A percentile compares a stretch with the other conserved stretches of the same genome.
phyloP scores from a whole-genome alignment of 176 grass and related monocot genomes.

The Carex parvula region DNA sequence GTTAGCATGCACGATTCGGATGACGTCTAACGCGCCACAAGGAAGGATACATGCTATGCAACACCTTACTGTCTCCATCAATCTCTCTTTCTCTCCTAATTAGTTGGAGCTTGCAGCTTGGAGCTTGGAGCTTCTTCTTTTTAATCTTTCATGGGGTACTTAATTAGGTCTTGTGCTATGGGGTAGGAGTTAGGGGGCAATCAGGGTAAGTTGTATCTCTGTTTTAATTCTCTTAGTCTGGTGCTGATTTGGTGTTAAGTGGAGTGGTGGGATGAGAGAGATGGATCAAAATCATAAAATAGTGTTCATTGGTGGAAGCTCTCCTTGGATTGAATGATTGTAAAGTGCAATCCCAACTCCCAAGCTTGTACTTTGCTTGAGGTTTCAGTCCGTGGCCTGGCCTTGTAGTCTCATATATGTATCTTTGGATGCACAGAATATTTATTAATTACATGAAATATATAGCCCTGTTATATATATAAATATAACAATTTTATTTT shows the following conservation, averaged over 20 bases:
- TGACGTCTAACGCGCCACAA: constrained; percentile 89
- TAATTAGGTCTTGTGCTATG: neutral
- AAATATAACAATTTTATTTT: no score
- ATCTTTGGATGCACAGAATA: neutral
- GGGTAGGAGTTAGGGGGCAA: neutral
- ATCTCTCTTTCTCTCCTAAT: neutral
- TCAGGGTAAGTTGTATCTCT: neutral
- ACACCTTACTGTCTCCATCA: constrained; percentile 86
- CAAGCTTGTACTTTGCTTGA: constrained; percentile 29
- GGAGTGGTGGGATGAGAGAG: constrained; percentile 20
- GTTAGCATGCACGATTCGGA: constrained; percentile 95
- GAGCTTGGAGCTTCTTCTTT: neutral
- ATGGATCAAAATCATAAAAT: constrained; percentile 17
- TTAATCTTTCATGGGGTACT: neutral
- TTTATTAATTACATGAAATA: no score
- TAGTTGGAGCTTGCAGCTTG: constrained; percentile 5
- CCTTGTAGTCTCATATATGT: constrained; percentile 15
- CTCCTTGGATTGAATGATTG: constrained; percentile 29
- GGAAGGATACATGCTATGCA: constrained; percentile 99
- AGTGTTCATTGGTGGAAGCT: constrained; percentile 13
- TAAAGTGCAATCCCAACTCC: constrained; percentile 28
- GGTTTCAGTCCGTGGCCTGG: neutral
- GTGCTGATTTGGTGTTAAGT: constrained; percentile 11
- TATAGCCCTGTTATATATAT: no score
- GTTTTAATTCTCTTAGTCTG: neutral